Percentiles rank a stretch among this genome's conserved stretches.
phyloP scores from a whole-genome alignment of 257 asterid genomes.

The Prunella vulgaris region DNA sequence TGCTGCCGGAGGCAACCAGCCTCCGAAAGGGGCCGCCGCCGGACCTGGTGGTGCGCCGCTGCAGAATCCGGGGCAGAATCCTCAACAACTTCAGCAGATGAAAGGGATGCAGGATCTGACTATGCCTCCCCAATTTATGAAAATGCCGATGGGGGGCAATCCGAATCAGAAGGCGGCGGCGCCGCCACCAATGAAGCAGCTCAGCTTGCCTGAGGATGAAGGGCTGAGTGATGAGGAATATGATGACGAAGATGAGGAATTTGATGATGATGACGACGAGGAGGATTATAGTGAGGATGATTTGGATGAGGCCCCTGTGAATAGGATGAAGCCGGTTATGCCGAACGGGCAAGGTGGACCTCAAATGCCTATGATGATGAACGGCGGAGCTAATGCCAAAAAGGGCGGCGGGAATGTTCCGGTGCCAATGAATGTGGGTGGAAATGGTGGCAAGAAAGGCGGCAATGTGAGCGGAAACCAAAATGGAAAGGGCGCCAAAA shows the following conservation, averaged over 20 bases:
- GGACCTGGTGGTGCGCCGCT: conserved; percentile 20
- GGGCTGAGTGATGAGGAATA: conserved; percentile 38
- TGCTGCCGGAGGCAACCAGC: conserved; percentile 31
- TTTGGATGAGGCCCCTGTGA: conserved; percentile 36
- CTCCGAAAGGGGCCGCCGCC: conserved; percentile 21
- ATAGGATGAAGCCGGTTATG: conserved; percentile 48
- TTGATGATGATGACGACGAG: conserved; percentile 22
- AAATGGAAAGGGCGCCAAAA: conserved; percentile 55
- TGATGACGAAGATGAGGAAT: conserved; percentile 27
- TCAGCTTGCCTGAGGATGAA: conserved; percentile 43
- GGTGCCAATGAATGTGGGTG: conserved; percentile 47
- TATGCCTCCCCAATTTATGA: conserved; percentile 45
- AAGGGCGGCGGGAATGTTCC: conserved; percentile 44
- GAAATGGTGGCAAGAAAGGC: conserved; percentile 38
- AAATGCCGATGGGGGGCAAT: conserved; percentile 28
- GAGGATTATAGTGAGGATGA: conserved; percentile 29
- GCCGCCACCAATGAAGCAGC: conserved; percentile 8
- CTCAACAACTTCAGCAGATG: conserved; percentile 35
- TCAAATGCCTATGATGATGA: conserved; percentile 37
- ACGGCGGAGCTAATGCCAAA: conserved; percentile 28
- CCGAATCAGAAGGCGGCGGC: conserved; percentile 26
- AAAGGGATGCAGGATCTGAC: conserved; percentile 58
- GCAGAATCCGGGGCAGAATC: conserved; percentile 26
- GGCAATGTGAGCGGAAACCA: conserved; percentile 41
- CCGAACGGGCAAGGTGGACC: conserved; percentile 27